Percentiles rank a stretch among this genome's conserved stretches.
These are phyloP conservation scores for Rosa persica DNA, from an alignment of 306 rosid genomes.

Conservation along the genomic window DNA sequence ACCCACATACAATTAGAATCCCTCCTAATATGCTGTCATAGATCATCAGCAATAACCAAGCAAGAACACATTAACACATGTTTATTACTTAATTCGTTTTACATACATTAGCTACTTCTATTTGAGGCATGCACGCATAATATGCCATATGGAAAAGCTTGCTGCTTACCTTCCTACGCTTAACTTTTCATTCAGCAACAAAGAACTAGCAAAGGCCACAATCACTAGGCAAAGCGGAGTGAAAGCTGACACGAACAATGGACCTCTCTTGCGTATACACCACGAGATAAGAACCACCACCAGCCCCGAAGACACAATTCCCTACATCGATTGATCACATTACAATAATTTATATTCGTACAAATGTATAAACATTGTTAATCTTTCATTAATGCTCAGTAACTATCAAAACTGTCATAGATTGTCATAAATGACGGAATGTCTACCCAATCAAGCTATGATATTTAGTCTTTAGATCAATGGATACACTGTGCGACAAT, in stretches of 20 bases:
- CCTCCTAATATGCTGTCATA: slow-evolving; percentile 29
- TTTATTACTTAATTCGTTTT: background rate
- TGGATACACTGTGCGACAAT: too few species aligned
- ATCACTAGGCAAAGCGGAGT: slow-evolving; percentile 49
- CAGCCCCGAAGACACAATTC: slow-evolving; percentile 44
- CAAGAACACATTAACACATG: background rate
- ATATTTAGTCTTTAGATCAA: too few species aligned
- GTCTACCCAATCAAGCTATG: too few species aligned
- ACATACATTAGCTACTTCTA: background rate
- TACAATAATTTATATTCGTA: background rate
- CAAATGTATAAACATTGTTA: too few species aligned
- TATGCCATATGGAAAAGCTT: background rate
- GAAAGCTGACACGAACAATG: slow-evolving; percentile 51
- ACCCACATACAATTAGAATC: slow-evolving; percentile 25
- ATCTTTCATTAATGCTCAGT: too few species aligned
- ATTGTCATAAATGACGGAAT: too few species aligned
- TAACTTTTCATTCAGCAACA: slow-evolving; percentile 43
- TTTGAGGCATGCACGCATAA: background rate
- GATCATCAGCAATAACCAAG: background rate
- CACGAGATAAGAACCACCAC: slow-evolving; percentile 35
- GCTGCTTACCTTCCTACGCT: slow-evolving; percentile 52
- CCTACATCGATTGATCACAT: slow-evolving; percentile 26
- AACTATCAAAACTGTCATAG: too few species aligned
- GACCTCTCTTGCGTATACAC: slow-evolving; percentile 55
- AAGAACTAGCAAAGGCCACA: slow-evolving; percentile 47